These are phyloP conservation scores for Aristolochia contorta DNA, from an alignment of 164 flowering plant species.

Conservation along the genomic window DNA sequence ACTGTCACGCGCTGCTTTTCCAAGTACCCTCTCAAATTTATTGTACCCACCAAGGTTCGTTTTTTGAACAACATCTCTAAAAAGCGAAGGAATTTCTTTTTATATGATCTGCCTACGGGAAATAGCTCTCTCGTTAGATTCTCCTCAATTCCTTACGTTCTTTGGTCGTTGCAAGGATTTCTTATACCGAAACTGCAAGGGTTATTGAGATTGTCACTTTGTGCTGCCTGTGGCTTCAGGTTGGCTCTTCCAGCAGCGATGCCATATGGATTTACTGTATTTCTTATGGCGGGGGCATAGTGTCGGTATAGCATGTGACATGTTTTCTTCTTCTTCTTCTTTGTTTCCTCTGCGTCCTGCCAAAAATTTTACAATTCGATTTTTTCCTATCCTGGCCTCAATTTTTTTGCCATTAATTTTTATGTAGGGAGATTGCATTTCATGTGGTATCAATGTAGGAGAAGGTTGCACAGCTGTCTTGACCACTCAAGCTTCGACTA, in stretches of 20 bases:
- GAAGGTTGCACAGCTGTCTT: slow-evolving; percentile 66
- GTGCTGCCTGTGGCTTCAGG: slow-evolving; percentile 24
- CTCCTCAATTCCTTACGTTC: no score
- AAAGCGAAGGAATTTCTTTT: no score
- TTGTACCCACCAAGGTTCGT: slow-evolving; percentile 67
- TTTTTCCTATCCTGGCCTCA: no score
- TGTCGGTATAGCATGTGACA: slow-evolving; percentile 49
- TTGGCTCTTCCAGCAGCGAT: slow-evolving; percentile 52
- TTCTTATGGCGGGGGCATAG: slow-evolving; percentile 95
- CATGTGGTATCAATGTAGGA: slow-evolving; percentile 49
- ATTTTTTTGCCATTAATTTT: not conserved
- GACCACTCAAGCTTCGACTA: slow-evolving; percentile 94
- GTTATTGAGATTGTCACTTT: no score
- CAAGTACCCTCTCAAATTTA: slow-evolving; percentile 88
- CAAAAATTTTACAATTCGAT: no score
- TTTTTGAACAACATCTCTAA: not conserved
- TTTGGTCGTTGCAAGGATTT: no score
- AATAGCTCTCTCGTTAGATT: no score
- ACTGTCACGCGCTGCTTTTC: slow-evolving; percentile 69
- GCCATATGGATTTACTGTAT: slow-evolving; percentile 88
- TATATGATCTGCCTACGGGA: no score
- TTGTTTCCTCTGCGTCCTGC: no score
- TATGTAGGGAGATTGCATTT: slow-evolving; percentile 61
- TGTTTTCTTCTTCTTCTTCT: no score
- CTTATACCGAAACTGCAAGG: no score